Conservation (phyloP, 176 grass and related monocot species). For the Saccharum officinarum region DNA sequence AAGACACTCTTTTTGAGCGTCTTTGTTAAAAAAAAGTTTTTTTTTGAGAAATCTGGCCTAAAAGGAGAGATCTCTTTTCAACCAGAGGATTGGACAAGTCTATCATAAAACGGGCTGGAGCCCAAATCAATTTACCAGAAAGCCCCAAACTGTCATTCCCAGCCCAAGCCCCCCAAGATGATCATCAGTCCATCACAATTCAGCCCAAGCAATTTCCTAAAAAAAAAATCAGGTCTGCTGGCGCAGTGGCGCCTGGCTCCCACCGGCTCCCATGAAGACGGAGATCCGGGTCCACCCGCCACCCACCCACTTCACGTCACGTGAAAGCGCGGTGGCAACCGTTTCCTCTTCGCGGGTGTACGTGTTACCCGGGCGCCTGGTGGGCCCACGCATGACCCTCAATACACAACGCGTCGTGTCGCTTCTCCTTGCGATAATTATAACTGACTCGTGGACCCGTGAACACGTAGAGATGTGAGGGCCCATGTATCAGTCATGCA, state of each 20-base stretch:
- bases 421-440: neutral
- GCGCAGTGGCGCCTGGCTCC: too few relatives aligned
- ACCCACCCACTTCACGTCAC: conserved; percentile 19
- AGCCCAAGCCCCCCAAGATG: neutral
- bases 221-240: too few relatives aligned
- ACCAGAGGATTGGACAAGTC: neutral
- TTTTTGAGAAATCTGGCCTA: too few relatives aligned
- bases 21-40: too few relatives aligned
- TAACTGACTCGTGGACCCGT: conserved; percentile 7
- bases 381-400: neutral
- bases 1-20: too few relatives aligned
- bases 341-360: neutral
- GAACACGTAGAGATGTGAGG: neutral
- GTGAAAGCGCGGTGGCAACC: conserved; percentile 38
- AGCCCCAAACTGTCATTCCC: neutral
- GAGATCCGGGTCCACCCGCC: conserved; percentile 2
- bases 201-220: too few relatives aligned
- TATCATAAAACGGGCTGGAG: neutral
- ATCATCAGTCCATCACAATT: too few relatives aligned
- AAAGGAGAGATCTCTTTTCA: neutral
- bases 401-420: neutral
- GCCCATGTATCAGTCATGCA: conserved; percentile 24
- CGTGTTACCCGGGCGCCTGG: neutral
- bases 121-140: neutral
- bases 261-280: conserved; percentile 25